phyloP scores from a whole-genome alignment of 2,329 filamentous ascomycete species.

The Thielaviopsis cerberus region DNA sequence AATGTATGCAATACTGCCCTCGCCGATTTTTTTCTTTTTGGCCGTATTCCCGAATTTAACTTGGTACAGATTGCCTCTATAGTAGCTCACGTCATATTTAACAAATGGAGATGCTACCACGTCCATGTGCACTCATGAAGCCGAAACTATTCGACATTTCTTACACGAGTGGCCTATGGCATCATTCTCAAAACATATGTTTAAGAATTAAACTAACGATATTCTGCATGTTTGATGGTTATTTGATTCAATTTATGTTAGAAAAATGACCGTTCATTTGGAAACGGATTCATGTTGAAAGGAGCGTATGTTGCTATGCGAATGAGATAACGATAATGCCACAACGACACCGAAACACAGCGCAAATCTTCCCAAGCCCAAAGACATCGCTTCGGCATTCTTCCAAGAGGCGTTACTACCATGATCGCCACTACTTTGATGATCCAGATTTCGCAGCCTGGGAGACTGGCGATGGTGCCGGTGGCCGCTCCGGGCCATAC shows the following conservation, averaged over 20 bases:
- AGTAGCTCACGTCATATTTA: not conserved
- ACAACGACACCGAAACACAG: not conserved
- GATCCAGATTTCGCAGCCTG: not conserved
- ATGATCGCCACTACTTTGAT: slow-evolving; percentile 2
- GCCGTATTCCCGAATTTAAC: not conserved
- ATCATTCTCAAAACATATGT: not conserved
- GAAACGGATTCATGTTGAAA: not conserved
- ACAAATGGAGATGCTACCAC: not conserved
- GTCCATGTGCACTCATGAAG: not conserved
- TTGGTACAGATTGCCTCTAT: not conserved
- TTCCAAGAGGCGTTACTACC: not conserved
- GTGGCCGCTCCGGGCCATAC: slow-evolving; percentile 8
- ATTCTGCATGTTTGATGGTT: too few species aligned
- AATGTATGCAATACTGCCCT: not conserved
- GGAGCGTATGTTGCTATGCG: not conserved
- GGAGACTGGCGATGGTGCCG: slow-evolving; percentile 15
- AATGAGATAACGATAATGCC: not conserved
- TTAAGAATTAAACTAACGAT: too few species aligned
- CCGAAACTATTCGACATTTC: not conserved
- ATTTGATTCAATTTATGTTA: not conserved
- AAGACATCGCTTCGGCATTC: not conserved
- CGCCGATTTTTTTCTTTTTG: too few species aligned
- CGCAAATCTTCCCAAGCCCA: not conserved
- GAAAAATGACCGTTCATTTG: not conserved
- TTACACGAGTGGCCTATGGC: not conserved